Evolutionary conservation across 2,329 filamentous ascomycete species (phyloP), one percentile per base, ranked within the genome.

Genomic region (Monilinia polystroma): DNA sequence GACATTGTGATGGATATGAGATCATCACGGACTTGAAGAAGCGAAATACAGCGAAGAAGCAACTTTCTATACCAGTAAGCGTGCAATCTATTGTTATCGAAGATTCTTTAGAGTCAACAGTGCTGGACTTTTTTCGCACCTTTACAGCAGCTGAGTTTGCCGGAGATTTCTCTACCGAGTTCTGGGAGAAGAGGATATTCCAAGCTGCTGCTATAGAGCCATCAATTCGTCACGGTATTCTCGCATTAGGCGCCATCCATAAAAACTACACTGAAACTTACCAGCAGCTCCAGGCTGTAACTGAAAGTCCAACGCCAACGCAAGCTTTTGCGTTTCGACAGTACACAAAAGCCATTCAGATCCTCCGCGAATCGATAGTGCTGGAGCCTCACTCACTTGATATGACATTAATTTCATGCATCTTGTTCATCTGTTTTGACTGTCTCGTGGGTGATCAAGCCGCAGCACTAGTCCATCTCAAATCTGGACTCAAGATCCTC

Each of bases 361-460:
- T 67, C 47, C 59, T 75, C 1, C 73, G 74, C 49, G 54, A 70
- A 47, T 68, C 73, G 41, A 74, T 75, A 66, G 70, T 71, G 18
- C 73, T 68, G 10, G 64, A 68, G 49, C 70, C 68, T 5, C 69
- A 73, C 23, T 69, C 68, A 20, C 51, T 74, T 20, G 73, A 74
- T 49, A 56, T 80, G 26, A 82, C 81, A 60, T 80, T 90, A 20
- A 88, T 89, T 80, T 82, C 85, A 20, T 88, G 82, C 66, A 84
- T 90, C 51, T 78, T 90, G 52, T 80, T 90, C 58, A 84, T 86
- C n/a, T 88, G 84, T 73, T 90, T 90, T 68, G 87, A 90, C 55
- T 73, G 70, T 65, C 66, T 73, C 4, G 63, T 72, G 26, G 70
- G 71, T 43, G 73, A 74, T 49, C 72, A 74, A 58, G 67, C 71